Base-by-base conservation (phyloP, 2,329 filamentous ascomycete species). In the Metarhizium anisopliae region DNA sequence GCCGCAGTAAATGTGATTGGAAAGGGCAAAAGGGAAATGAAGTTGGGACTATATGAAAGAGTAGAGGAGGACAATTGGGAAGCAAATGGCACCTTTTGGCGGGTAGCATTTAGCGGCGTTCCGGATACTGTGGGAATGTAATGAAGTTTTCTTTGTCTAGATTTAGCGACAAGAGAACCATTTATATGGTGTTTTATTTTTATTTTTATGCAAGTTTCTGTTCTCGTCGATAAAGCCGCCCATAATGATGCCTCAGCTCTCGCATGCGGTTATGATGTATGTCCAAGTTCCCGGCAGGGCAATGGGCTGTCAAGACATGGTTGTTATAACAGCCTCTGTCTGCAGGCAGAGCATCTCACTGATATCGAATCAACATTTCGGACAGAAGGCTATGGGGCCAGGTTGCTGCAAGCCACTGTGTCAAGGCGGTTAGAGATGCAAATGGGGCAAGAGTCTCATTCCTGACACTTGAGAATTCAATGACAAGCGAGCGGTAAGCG, bases 1-100 rank as follows among this genome's bases (percentile, higher is more conserved):
- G 66, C 82, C 83, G 50, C 80, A 84, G 74, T 73, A 71, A 63
- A 61, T 25, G 13, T 52, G 51, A 51, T 38, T 47, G 5, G 14
- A 30, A 51, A 52, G 20, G 25, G 13, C 2, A 25, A 18, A 29
- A 50, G 43, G 30, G 38, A 43, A 8, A 14, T 35, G 4, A 32
- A 42, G 36, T 42, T 32, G 40, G 43, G 35, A n/a, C 30, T 51
- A 55, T 30, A 36, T 47, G 52, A 52, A 62, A 58, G 62, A 59
- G 57, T 20, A 6, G 43, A 32, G 36, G 50, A 32, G 10, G 42
- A 51, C 47, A 25, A 54, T 43, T 59, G 61, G 59, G 60, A 63
- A 62, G 62, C 53, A 64, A 65, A 55, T 55, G 66, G 64, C 60
- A 62, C 63, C 66, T 62, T 64, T 63, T 68, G 66, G 66, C 60